phyloP scores from a whole-genome alignment of 148 eudicot genomes.

The Heliamphora exappendiculata region DNA sequence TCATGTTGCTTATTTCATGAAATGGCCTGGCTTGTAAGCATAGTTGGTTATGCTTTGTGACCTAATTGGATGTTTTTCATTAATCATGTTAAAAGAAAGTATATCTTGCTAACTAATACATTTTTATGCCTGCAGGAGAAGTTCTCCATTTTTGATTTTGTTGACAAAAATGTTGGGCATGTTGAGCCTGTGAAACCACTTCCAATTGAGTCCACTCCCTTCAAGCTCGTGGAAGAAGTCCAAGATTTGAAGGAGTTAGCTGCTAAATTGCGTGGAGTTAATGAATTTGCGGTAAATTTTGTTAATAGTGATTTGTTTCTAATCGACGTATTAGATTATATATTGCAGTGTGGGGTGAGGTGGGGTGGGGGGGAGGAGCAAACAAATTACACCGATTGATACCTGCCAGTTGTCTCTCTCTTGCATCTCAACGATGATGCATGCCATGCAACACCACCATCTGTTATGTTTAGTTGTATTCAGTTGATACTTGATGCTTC shows the following conservation, averaged over 20 bases:
- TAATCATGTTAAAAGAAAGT: not conserved
- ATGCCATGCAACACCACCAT: not conserved
- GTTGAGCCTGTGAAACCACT: constrained; percentile 52
- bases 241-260: constrained; percentile 78
- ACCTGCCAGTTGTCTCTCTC: not conserved
- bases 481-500: not conserved
- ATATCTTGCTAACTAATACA: not conserved
- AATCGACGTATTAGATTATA: not conserved
- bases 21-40: not conserved
- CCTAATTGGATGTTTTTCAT: not conserved
- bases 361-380: not conserved
- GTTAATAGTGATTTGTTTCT: not conserved
- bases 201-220: constrained; percentile 59
- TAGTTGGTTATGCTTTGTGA: not conserved
- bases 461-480: not conserved
- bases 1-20: not conserved
- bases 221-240: constrained; percentile 68
- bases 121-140: constrained; percentile 45
- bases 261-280: constrained; percentile 49
- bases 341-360: not conserved
- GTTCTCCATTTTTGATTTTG: constrained; percentile 50
- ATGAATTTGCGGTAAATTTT: constrained; percentile 77
- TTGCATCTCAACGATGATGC: not conserved
- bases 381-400: not conserved
- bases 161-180: constrained; percentile 40